phyloP scores from a whole-genome alignment of 257 asterid genomes.

The Scutellaria minor region DNA sequence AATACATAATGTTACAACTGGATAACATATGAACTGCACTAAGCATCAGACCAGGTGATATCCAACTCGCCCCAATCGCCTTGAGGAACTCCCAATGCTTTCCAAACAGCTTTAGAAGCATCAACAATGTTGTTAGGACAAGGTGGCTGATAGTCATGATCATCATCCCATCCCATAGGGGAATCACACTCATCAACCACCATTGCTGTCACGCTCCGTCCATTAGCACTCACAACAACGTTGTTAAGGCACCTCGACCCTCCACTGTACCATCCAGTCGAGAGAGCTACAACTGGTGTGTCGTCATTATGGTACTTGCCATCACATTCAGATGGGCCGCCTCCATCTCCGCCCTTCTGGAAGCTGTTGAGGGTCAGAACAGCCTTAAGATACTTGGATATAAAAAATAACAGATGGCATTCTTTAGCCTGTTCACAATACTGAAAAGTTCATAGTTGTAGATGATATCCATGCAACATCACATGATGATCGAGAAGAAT shows the following conservation, averaged over 20 bases:
- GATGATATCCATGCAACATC: too few species aligned
- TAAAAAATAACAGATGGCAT: too few species aligned
- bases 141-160: slow-evolving; percentile 53
- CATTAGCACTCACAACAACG: slow-evolving; percentile 43
- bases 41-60: slow-evolving; percentile 51
- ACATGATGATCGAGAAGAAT: too few species aligned
- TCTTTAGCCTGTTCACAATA: too few species aligned
- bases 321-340: slow-evolving; percentile 48
- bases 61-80: slow-evolving; percentile 45
- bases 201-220: slow-evolving; percentile 47
- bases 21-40: neutral
- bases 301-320: slow-evolving; percentile 45
- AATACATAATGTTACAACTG: too few species aligned
- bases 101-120: slow-evolving; percentile 47
- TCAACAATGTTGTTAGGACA: slow-evolving; percentile 52
- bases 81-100: slow-evolving; percentile 41
- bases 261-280: slow-evolving; percentile 49
- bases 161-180: slow-evolving; percentile 50
- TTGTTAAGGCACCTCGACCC: slow-evolving; percentile 43
- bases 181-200: slow-evolving; percentile 66
- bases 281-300: slow-evolving; percentile 48
- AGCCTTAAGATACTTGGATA: slow-evolving; percentile 28
- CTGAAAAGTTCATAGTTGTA: too few species aligned
- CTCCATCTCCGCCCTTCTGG: slow-evolving; percentile 49
- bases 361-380: slow-evolving; percentile 47